Evolutionary conservation across 164 flowering plant species (phyloP).

Genomic region (Magnolia changhungtana): DNA sequence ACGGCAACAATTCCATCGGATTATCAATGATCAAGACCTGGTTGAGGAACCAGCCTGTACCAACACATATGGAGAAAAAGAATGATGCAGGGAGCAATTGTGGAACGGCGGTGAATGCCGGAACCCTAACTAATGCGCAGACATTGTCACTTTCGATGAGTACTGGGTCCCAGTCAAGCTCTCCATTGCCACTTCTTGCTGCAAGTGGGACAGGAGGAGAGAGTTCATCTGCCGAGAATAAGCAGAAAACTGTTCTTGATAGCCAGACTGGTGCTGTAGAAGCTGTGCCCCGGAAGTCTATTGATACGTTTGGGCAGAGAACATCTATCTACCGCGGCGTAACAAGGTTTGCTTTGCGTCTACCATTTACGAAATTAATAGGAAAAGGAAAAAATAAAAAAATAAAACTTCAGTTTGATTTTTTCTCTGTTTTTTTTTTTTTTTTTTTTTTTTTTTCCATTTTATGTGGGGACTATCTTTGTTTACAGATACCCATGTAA

Average conservation of each 20-base stretch:
- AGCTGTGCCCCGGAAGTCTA: slow-evolving; percentile 63
- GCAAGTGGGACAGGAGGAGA: slow-evolving; percentile 30
- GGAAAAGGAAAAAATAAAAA: not conserved
- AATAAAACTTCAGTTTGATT: not conserved
- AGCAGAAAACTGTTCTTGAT: slow-evolving; percentile 30
- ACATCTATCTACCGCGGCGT: slow-evolving; percentile 98
- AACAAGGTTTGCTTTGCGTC: slow-evolving; percentile 49
- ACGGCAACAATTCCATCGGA: slow-evolving; percentile 42
- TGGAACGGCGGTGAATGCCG: not conserved
- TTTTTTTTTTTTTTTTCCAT: not conserved
- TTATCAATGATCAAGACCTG: slow-evolving; percentile 90
- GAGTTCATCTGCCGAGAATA: slow-evolving; percentile 38
- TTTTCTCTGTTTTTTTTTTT: not conserved
- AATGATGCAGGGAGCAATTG: not conserved
- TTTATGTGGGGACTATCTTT: not conserved
- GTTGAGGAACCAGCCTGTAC: slow-evolving; percentile 69
- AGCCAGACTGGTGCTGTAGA: slow-evolving; percentile 47
- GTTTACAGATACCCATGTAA: not conserved
- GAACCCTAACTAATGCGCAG: slow-evolving; percentile 32
- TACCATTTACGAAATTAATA: not conserved
- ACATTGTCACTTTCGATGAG: slow-evolving; percentile 67
- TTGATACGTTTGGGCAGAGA: slow-evolving; percentile 90
- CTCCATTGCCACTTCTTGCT: slow-evolving; percentile 32
- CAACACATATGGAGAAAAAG: slow-evolving; percentile 23
- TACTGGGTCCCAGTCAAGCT: slow-evolving; percentile 48